A percentile compares a stretch with the other conserved stretches of the same genome.
phyloP scores from a whole-genome alignment of 2,329 filamentous ascomycete species.

The Paracorniculantispora psalliotae region DNA sequence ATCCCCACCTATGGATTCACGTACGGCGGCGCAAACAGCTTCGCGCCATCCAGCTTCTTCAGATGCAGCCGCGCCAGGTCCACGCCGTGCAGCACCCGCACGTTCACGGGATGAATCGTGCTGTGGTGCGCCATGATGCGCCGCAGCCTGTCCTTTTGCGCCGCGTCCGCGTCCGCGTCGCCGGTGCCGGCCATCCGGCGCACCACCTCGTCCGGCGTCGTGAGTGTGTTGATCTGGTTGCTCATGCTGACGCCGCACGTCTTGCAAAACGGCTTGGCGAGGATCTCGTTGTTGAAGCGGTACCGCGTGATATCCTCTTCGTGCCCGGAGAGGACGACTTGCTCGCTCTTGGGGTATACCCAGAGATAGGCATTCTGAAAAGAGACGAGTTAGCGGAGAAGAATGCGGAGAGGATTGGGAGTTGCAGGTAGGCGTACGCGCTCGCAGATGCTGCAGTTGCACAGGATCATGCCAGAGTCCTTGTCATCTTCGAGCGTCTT shows the following conservation, averaged over 20 bases:
- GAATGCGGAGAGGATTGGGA: neutral
- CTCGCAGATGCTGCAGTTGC: slow-evolving; percentile 48
- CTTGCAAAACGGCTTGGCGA: slow-evolving; percentile 44
- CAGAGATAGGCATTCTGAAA: slow-evolving; percentile 39
- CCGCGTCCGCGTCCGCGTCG: slow-evolving; percentile 30
- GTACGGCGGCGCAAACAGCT: slow-evolving; percentile 28
- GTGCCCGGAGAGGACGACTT: slow-evolving; percentile 36
- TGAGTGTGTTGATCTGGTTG: slow-evolving; percentile 25
- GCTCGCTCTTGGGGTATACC: slow-evolving; percentile 36
- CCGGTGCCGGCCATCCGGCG: too few relatives aligned
- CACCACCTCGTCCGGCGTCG: slow-evolving; percentile 16
- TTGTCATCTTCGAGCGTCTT: slow-evolving; percentile 37
- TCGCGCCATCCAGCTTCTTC: slow-evolving; percentile 24
- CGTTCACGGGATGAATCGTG: slow-evolving; percentile 30
- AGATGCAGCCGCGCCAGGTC: slow-evolving; percentile 27
- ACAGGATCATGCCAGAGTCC: slow-evolving; percentile 31
- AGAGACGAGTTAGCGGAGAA: neutral
- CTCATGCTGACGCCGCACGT: slow-evolving; percentile 41
- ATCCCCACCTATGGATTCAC: slow-evolving; percentile 34
- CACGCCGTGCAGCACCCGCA: slow-evolving; percentile 34
- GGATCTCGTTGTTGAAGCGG: slow-evolving; percentile 26
- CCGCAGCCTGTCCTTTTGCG: slow-evolving; percentile 24
- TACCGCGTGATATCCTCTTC: slow-evolving; percentile 36
- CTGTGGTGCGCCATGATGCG: slow-evolving; percentile 13
- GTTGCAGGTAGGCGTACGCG: slow-evolving; percentile 26